Evolutionary conservation across 805 yeast species (phyloP).

Genomic region (Lipomyces sp.): DNA sequence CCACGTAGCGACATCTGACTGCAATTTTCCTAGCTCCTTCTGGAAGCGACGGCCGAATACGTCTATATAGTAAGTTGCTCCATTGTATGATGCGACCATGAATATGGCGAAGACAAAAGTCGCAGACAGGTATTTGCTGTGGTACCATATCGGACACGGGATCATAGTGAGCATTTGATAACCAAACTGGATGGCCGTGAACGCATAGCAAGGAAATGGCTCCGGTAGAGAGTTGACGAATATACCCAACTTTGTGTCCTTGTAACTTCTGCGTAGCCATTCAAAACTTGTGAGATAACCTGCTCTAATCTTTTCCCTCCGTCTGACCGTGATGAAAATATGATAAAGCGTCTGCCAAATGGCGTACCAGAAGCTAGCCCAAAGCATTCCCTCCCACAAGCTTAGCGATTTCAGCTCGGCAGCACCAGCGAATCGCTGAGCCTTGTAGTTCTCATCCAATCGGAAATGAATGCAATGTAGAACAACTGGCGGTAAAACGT

Average conservation of each 20-base stretch:
- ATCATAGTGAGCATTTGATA: conserved; percentile 88
- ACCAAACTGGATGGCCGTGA: conserved; percentile 81
- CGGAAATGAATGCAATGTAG: conserved; percentile 81
- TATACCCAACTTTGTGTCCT: conserved; percentile 66
- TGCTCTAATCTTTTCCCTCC: conserved; percentile 77
- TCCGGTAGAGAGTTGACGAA: conserved; percentile 83
- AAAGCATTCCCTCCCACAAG: conserved; percentile 66
- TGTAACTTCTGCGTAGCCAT: conserved; percentile 73
- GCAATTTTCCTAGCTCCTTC: conserved; percentile 76
- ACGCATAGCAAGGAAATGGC: conserved; percentile 84
- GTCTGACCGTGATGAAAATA: conserved; percentile 83
- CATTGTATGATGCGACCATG: conserved; percentile 80
- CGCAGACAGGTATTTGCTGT: conserved; percentile 67
- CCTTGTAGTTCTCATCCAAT: conserved; percentile 48
- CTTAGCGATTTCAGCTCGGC: conserved; percentile 71
- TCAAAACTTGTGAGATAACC: conserved; percentile 90
- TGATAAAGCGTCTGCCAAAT: conserved; percentile 91
- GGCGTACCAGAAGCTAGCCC: conserved; percentile 82
- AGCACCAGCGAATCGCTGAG: conserved; percentile 78
- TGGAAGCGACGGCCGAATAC: conserved; percentile 89
- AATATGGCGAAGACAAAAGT: conserved; percentile 74
- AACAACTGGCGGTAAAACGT: conserved; percentile 85
- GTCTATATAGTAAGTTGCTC: conserved; percentile 93
- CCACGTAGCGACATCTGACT: conserved; percentile 64
- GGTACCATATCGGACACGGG: conserved; percentile 87